Evolutionary conservation across 2,329 filamentous ascomycete species (phyloP), one percentile per base, ranked within the genome.

Genomic region (Neurospora crassa): DNA sequence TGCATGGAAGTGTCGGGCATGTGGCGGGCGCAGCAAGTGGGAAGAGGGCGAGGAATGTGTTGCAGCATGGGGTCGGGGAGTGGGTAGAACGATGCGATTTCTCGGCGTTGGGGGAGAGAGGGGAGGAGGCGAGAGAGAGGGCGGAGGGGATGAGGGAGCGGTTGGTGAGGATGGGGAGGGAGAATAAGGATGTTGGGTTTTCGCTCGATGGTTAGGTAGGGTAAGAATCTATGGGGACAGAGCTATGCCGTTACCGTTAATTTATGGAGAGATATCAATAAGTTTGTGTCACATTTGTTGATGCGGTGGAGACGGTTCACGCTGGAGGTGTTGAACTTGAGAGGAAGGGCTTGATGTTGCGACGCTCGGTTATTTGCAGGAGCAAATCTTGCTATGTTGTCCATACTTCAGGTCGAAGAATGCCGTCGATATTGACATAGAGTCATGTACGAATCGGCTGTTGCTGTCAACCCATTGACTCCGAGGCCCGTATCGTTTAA

Each of bases 1-100:
- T 93, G 76, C 91, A 93, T 79, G 91, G 91, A 7, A 91, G 88
- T 70, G 90, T 92, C 67, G 91, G 91, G 1, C 86, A 90, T 75
- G 82, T 83, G 0, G 80, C 79, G 2, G 89, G 87, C 1, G 24
- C 53, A 2, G 5, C 7, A 10, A 86, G 87, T 71, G 78, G 76
- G 59, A 81, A 86, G 72, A 80, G 91, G 71, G 90, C 91, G 69
- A 84, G 90, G 74, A 93, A 93, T 79, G 91, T 93, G 74, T 79
- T 93, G 77, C 91, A 93, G 84, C 91, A 93, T 80, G 91, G 90
- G 4, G 84, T 93, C 29, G 90, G 90, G 4, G 83, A 81, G 63
- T 93, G 90, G 89, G 89, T 91, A 7, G 84, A 83, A 41, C 76
- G 82, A 34, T 87, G 87, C 73, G 85, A 90, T 76, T 88, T 93